These are phyloP conservation scores for Colletotrichum spinosum DNA, from an alignment of 2,329 filamentous ascomycete genomes.

Conservation along the genomic window DNA sequence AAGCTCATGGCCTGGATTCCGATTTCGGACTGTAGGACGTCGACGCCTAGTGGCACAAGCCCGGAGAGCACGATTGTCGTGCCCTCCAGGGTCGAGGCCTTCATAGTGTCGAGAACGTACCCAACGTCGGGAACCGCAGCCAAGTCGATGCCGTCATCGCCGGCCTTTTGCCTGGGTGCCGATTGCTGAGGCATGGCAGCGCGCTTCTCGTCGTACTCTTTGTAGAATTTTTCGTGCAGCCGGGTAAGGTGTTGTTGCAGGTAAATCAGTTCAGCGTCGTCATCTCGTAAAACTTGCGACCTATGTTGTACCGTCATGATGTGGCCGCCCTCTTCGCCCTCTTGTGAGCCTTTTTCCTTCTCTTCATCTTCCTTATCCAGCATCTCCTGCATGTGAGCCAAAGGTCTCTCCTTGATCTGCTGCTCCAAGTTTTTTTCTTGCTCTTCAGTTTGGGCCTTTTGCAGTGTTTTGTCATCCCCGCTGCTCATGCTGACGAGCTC, in stretches of 20 bases:
- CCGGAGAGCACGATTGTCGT: conserved; percentile 90
- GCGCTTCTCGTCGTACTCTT: conserved; percentile 77
- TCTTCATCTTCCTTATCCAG: conserved; percentile 86
- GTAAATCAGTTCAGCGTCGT: conserved; percentile 84
- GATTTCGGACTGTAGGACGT: conserved; percentile 85
- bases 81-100: conserved; percentile 78
- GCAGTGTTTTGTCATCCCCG: conserved; percentile 73
- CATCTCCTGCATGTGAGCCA: conserved; percentile 92
- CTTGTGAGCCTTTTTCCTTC: conserved; percentile 59
- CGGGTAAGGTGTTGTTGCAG: conserved; percentile 81
- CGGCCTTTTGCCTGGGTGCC: conserved; percentile 38
- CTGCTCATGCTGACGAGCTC: conserved; percentile 82
- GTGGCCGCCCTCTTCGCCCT: conserved; percentile 52
- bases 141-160: conserved; percentile 58
- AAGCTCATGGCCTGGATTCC: conserved; percentile 89
- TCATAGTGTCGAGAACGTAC: conserved; percentile 84
- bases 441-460: conserved; percentile 83
- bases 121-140: conserved; percentile 85
- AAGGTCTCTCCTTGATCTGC: conserved; percentile 87
- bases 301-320: conserved; percentile 44
- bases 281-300: conserved; percentile 87
- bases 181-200: conserved; percentile 40
- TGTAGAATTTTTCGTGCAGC: conserved; percentile 85
- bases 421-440: conserved; percentile 90
- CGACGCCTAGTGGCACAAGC: conserved; percentile 84